These are phyloP conservation scores for Haematococcus sp. DNA, from an alignment of 139 green algal genomes.

Conservation along the genomic window DNA sequence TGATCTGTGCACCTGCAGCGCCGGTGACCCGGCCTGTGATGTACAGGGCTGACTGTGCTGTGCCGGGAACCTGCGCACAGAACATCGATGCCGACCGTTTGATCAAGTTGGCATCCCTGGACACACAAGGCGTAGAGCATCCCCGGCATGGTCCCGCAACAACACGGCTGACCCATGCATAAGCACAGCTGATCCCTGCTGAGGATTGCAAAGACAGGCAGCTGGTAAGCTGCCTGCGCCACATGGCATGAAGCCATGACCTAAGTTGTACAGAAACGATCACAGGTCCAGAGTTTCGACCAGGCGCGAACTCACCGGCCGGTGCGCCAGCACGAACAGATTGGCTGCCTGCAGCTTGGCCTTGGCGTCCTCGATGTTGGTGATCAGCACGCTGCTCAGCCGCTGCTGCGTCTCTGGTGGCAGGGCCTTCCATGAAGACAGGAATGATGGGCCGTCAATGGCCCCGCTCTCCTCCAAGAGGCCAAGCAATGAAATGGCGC, in stretches of 20 bases:
- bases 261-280: too few species aligned
- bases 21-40: conserved; percentile 41
- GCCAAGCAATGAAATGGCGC: conserved; percentile 59
- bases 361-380: conserved; percentile 48
- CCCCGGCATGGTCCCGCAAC: not conserved
- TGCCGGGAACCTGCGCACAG: conserved; percentile 46
- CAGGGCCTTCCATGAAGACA: conserved; percentile 49
- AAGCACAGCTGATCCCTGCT: too few species aligned
- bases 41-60: conserved; percentile 64
- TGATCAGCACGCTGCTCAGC: conserved; percentile 31
- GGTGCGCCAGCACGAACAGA: conserved; percentile 70
- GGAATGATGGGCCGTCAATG: conserved; percentile 40
- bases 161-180: too few species aligned
- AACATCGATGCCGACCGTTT: not conserved
- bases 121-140: not conserved
- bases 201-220: too few species aligned
- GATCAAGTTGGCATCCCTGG: not conserved
- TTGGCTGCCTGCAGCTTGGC: conserved; percentile 47
- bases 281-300: too few species aligned
- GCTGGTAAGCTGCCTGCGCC: too few species aligned
- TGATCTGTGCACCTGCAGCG: conserved; percentile 30
- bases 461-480: conserved; percentile 54
- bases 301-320: conserved; percentile 52
- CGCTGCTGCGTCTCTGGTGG: conserved; percentile 31
- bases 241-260: too few species aligned